These are phyloP conservation scores for Mycosarcoma mackinlayi DNA, from an alignment of 1,284 basidiomycete genomes.

Conservation along the genomic window DNA sequence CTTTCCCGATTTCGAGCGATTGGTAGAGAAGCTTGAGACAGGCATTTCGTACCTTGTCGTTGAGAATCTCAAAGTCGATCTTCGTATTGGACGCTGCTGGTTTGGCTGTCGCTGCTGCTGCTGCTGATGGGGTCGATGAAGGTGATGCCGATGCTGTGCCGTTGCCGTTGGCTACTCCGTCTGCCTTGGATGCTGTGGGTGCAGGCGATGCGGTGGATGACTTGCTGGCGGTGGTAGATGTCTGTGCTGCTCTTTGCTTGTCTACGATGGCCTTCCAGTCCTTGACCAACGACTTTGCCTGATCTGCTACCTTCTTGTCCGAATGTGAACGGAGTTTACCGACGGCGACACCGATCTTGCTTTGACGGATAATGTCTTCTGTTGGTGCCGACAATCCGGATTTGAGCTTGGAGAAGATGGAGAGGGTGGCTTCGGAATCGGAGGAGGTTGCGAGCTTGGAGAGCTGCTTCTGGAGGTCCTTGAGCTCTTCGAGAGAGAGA, in stretches of 20 bases:
- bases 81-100: slow-evolving; percentile 34
- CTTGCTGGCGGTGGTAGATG: slow-evolving; percentile 31
- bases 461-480: slow-evolving; percentile 55
- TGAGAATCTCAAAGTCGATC: slow-evolving; percentile 66
- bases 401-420: slow-evolving; percentile 80
- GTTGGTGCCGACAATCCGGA: slow-evolving; percentile 79
- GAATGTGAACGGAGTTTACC: slow-evolving; percentile 85
- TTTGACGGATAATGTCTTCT: slow-evolving; percentile 80
- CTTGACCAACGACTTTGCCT: slow-evolving; percentile 90
- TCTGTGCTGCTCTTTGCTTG: slow-evolving; percentile 71
- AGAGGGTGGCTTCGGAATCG: slow-evolving; percentile 76
- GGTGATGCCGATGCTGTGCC: slow-evolving; percentile 25
- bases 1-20: slow-evolving; percentile 74
- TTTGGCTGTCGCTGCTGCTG: slow-evolving; percentile 23
- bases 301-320: slow-evolving; percentile 78
- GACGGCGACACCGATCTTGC: slow-evolving; percentile 85
- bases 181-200: slow-evolving; percentile 21
- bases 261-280: slow-evolving; percentile 65
- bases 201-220: slow-evolving; percentile 45
- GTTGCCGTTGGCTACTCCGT: slow-evolving; percentile 15
- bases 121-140: slow-evolving; percentile 25
- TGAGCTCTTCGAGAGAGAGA: slow-evolving; percentile 50
- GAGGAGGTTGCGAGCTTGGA: slow-evolving; percentile 44
- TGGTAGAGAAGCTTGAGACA: slow-evolving; percentile 92
- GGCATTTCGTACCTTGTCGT: slow-evolving; percentile 80